Evolutionary conservation across 352 stramenopile species (phyloP).

Genomic region (Elongisporangium undulatum): DNA sequence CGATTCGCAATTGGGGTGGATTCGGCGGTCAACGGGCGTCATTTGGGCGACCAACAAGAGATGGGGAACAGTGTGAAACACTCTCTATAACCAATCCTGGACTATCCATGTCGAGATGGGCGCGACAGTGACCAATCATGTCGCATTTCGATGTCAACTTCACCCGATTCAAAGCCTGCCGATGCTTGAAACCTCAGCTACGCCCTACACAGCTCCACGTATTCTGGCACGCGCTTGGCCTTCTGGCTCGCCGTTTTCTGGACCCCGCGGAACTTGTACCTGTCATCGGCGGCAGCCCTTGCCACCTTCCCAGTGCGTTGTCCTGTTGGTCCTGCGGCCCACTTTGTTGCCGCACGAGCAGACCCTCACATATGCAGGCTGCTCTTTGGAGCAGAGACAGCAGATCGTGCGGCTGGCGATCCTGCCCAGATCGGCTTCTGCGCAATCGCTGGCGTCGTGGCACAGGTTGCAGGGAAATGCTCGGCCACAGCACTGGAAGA

Average conservation of each 20-base stretch:
- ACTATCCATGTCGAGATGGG: too few relatives aligned
- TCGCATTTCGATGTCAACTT: too few relatives aligned
- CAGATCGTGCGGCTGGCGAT: constrained; percentile 84
- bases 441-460: constrained; percentile 69
- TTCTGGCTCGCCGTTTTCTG: constrained; percentile 85
- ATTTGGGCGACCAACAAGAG: too few relatives aligned
- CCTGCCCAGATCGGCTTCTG: constrained; percentile 61
- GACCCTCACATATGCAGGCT: constrained; percentile 63
- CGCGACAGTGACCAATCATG: too few relatives aligned
- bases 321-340: constrained; percentile 31
- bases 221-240: constrained; percentile 66
- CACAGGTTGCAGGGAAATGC: constrained; percentile 79
- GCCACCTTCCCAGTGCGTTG: constrained; percentile 76
- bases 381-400: constrained; percentile 77
- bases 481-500: constrained; percentile 84
- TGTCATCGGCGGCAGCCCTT: constrained; percentile 65
- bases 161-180: too few relatives aligned
- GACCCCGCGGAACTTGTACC: constrained; percentile 67
- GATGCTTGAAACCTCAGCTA: too few relatives aligned
- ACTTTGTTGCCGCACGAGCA: constrained; percentile 76
- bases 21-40: too few relatives aligned
- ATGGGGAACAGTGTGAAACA: too few relatives aligned
- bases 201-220: too few relatives aligned
- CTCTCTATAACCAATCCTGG: too few relatives aligned
- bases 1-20: too few relatives aligned